Conservation (phyloP, 2,329 filamentous ascomycete species). For the Bipolaris zeicola region DNA sequence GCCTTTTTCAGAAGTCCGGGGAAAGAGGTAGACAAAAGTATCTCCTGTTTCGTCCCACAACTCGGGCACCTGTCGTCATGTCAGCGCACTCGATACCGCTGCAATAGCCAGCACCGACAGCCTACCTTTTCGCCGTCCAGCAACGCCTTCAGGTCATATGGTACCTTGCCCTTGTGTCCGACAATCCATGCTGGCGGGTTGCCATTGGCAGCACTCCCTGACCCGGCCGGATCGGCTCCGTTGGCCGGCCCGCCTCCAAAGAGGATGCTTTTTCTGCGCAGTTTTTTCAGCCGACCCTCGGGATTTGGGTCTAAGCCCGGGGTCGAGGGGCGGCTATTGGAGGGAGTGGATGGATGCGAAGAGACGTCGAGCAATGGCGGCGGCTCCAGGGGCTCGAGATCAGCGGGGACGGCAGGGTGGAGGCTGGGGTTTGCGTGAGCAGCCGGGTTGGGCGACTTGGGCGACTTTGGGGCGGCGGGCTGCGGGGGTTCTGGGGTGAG, state of each 20-base stretch:
- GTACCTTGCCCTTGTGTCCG: conserved; percentile 60
- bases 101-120: conserved; percentile 6
- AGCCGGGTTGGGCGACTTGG: conserved; percentile 18
- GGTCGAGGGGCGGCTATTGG: conserved; percentile 33
- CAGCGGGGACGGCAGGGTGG: conserved; percentile 32
- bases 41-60: conserved; percentile 68
- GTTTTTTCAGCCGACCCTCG: conserved; percentile 38
- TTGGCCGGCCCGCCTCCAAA: conserved; percentile 34
- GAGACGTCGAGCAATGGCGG: conserved; percentile 34
- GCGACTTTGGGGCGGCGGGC: conserved; percentile 23
- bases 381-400: conserved; percentile 36
- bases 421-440: conserved; percentile 33
- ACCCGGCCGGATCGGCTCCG: conserved; percentile 30
- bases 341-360: conserved; percentile 38
- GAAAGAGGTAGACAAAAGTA: conserved; percentile 67
- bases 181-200: conserved; percentile 62
- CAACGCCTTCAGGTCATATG: conserved; percentile 61
- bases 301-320: conserved; percentile 21
- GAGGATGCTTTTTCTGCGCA: conserved; percentile 43
- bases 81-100: conserved; percentile 17
- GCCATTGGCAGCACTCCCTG: conserved; percentile 6
- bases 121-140: conserved; percentile 58
- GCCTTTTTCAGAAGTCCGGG: conserved; percentile 60
- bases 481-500: conserved; percentile 39
- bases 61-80: conserved; percentile 56